These are phyloP conservation scores for Ochromonadaceae sp. DNA, from an alignment of 352 stramenopile genomes.

Conservation along the genomic window DNA sequence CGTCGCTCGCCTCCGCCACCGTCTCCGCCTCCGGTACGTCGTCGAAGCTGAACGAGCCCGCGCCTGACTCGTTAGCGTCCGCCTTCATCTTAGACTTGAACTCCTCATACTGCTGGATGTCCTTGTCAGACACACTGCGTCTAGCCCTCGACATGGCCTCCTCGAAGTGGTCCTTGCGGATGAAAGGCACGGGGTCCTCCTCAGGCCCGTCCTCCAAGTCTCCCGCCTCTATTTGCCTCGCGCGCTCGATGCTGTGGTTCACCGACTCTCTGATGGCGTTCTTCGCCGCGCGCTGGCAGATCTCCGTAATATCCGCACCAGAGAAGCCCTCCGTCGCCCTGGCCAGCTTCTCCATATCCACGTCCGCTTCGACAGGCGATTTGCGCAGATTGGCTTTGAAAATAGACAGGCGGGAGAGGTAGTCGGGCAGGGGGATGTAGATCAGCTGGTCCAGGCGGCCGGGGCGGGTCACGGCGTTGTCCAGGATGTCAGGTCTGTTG, in stretches of 20 bases:
- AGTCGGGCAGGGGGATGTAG: constrained; percentile 77
- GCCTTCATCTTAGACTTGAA: constrained; percentile 56
- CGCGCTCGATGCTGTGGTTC: constrained; percentile 43
- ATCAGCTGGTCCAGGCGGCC: constrained; percentile 86
- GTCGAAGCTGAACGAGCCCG: not conserved
- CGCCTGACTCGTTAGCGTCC: not conserved
- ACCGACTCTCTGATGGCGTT: constrained; percentile 60
- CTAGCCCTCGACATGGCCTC: constrained; percentile 52
- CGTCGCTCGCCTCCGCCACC: not conserved
- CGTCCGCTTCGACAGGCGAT: constrained; percentile 46
- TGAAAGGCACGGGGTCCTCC: constrained; percentile 50
- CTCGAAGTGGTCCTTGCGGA: constrained; percentile 56
- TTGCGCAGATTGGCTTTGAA: constrained; percentile 63
- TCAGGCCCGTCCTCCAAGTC: constrained; percentile 46
- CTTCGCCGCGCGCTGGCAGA: constrained; percentile 57
- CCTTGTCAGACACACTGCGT: constrained; percentile 49
- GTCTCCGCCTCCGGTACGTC: not conserved
- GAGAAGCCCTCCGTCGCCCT: constrained; percentile 55
- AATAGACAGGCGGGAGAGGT: constrained; percentile 48
- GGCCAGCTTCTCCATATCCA: constrained; percentile 47
- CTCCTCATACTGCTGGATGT: constrained; percentile 56
- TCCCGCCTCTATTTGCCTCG: constrained; percentile 43
- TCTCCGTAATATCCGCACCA: constrained; percentile 59
- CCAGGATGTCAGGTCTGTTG: constrained; percentile 87
- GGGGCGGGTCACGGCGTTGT: constrained; percentile 86